Evolutionary conservation across 345 rosid genomes (phyloP).

Genomic region (Brassica carinata): DNA sequence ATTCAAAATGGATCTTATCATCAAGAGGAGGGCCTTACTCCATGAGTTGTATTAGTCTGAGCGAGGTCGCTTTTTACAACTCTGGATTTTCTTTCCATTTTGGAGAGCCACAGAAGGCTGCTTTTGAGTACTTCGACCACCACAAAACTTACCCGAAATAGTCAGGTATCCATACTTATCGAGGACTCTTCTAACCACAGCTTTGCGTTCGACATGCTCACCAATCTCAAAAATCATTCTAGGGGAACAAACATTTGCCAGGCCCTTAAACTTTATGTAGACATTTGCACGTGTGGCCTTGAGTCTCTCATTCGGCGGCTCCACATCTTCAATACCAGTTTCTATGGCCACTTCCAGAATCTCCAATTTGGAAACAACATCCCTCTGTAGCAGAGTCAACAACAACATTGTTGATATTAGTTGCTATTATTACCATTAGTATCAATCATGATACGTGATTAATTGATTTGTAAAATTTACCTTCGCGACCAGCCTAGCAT

Average conservation of each 20-base stretch:
- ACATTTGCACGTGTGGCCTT: neutral
- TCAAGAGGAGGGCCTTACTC: neutral
- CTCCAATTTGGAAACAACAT: neutral
- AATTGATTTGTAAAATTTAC: neutral
- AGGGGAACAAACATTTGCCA: neutral
- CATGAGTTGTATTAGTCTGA: neutral
- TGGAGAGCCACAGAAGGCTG: too few species aligned
- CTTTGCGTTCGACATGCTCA: neutral
- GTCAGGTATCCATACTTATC: too few species aligned
- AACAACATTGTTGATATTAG: neutral
- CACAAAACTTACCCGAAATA: too few species aligned
- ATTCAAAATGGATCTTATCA: neutral
- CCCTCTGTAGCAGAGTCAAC: neutral
- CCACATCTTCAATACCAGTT: neutral
- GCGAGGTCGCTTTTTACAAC: neutral
- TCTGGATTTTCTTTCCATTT: too few species aligned
- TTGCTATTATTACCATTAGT: neutral
- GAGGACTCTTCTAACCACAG: too few species aligned
- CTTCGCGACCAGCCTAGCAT: rapidly evolving
- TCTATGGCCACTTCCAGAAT: slow-evolving; percentile 3
- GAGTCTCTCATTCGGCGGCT: neutral
- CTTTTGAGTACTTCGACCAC: too few species aligned
- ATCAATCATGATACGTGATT: neutral
- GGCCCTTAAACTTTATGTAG: neutral
- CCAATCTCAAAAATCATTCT: neutral